Evolutionary conservation across 83 land plant species (phyloP).

Genomic region (Larix sibirica): DNA sequence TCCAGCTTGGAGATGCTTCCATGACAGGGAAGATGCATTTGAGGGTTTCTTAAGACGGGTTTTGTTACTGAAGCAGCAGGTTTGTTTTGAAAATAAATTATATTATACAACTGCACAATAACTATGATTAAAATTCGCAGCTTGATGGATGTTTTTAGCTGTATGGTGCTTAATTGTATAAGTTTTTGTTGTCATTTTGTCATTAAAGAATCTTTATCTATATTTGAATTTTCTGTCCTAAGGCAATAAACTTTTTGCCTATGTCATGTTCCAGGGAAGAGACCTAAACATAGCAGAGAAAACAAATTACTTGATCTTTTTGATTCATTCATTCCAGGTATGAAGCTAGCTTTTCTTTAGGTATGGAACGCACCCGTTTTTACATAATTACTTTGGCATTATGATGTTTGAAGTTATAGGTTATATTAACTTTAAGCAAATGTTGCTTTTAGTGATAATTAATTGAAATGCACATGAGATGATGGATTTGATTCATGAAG

Average conservation of each 20-base stretch:
- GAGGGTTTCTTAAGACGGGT: constrained; percentile 80
- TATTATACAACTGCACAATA: too few relatives aligned
- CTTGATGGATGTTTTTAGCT: background rate
- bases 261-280: constrained; percentile 41
- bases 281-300: constrained; percentile 76
- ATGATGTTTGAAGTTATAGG: too few relatives aligned
- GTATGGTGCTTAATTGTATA: background rate
- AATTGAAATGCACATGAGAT: too few relatives aligned
- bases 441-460: too few relatives aligned
- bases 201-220: background rate
- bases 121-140: too few relatives aligned
- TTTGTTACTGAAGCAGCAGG: constrained; percentile 82
- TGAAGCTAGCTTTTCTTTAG: constrained; percentile 1
- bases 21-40: constrained; percentile 80
- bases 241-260: background rate
- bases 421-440: too few relatives aligned
- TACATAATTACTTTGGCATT: background rate
- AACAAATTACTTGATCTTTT: constrained; percentile 92
- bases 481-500: too few relatives aligned
- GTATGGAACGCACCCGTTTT: background rate
- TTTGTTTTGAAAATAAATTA: constrained; percentile 19
- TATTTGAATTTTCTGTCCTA: background rate
- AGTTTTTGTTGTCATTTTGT: background rate
- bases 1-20: constrained; percentile 94
- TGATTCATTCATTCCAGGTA: constrained; percentile 99